Evolutionary conservation across 345 rosid genomes (phyloP), one percentile per base, ranked within the genome.

Genomic region (rapeseed (Brassica napus)): DNA sequence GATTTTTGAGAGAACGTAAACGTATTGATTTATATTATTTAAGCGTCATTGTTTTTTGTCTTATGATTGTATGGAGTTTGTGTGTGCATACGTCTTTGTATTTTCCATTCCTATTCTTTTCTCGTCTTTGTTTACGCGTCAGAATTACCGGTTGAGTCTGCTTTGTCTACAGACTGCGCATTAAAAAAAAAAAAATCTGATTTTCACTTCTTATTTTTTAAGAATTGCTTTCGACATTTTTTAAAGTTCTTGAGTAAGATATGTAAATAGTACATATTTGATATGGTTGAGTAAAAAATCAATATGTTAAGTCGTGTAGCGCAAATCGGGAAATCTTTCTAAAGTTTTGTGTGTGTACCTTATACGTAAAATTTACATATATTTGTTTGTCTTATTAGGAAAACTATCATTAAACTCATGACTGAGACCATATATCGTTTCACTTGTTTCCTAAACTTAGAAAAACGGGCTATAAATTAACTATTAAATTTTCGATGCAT

Each of bases 41-140:
- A 3, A 47, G 63, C 11, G 0, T 59, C 10, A 26, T n/a, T 30
- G 32, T 44, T 72, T 47, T 72, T 39, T 35, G 52, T 54, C 67
- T 14, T 8, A 75, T 74, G 76, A 69, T 75, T 74, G 52, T 74
- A 6, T 71, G 14, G 69, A 81, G 83, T 81, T 76, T 70, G 83
- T 76, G 77, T 44, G 30, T 21, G 54, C 76, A 65, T 76, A 65
- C 73, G 77, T 66, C 80, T 75, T 71, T 71, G 65, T 24, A 60
- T 58, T 61, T 52, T 73, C 12, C 61, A 28, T 65, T 52, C 59
- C 12, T 31, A 10, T 5, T 62, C 52, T 31, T 65, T 75, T 75
- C 37, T 14, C 37, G 54, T 34, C 58, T 55, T 75, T 65, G 76
- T 54, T 58, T 55, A 81, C 73, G 73, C 77, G 73, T 75, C 83